Percentiles rank a stretch among this genome's conserved stretches.
Evolutionary conservation across 1,284 basidiomycete genomes (phyloP).

Genomic region (Ceratobasidium papillatum): DNA sequence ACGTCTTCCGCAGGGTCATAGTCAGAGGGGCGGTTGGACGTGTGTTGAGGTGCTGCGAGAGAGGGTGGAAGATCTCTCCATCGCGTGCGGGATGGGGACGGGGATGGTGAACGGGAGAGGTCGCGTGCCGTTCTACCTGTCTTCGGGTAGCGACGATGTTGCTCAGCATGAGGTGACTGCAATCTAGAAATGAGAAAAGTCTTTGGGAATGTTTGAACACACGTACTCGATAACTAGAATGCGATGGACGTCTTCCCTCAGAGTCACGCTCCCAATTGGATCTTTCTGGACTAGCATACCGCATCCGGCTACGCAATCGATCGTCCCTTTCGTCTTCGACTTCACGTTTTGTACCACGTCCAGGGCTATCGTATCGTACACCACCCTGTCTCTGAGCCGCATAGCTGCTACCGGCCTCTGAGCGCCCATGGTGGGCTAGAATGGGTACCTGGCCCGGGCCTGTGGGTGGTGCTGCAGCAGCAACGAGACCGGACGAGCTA

Average conservation of each 20-base stretch:
- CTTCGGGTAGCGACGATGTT: neutral
- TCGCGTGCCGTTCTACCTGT: too few relatives aligned
- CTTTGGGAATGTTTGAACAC: neutral
- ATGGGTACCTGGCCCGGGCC: conserved; percentile 37
- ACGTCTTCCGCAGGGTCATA: conserved; percentile 23
- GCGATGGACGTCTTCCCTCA: conserved; percentile 14
- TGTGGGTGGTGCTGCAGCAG: conserved; percentile 25
- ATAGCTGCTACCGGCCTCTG: conserved; percentile 28
- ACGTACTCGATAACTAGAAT: conserved; percentile 26
- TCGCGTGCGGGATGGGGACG: neutral
- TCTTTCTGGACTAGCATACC: conserved; percentile 31
- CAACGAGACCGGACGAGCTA: conserved; percentile 26
- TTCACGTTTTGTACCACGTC: conserved; percentile 38
- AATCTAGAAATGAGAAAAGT: neutral
- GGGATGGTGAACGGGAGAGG: conserved; percentile 11
- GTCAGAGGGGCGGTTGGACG: neutral
- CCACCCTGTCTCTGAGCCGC: conserved; percentile 12
- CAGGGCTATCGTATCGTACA: conserved; percentile 26
- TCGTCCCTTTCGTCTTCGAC: conserved; percentile 36
- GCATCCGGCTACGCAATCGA: conserved; percentile 31
- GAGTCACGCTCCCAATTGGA: conserved; percentile 30
- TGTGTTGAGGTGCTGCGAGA: conserved; percentile 13
- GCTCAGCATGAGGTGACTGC: conserved; percentile 11
- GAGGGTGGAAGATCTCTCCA: conserved; percentile 27
- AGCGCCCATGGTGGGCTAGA: conserved; percentile 12